Evolutionary conservation across 805 yeast species (phyloP).

Genomic region (Monosporozyma yasuniensis): DNA sequence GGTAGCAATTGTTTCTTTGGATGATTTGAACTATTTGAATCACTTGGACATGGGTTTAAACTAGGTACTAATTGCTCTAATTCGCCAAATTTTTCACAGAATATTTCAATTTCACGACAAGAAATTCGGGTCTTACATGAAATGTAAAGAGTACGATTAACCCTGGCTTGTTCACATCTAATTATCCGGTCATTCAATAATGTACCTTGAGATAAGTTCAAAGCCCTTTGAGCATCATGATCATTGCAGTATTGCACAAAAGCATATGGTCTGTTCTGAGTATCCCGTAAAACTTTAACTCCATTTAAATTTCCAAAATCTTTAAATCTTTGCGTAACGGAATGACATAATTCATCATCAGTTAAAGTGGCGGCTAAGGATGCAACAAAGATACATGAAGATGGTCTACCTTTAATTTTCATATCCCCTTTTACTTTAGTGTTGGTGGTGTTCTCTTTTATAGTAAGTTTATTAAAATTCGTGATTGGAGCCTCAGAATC

Average conservation of each 20-base stretch:
- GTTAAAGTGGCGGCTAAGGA: constrained; percentile 55
- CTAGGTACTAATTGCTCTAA: constrained; percentile 54
- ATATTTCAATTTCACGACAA: constrained; percentile 30
- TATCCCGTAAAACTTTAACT: constrained; percentile 78
- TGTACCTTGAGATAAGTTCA: constrained; percentile 59
- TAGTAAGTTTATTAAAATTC: background rate
- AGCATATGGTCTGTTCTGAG: constrained; percentile 79
- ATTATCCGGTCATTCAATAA: constrained; percentile 63
- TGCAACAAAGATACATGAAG: constrained; percentile 85
- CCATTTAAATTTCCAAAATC: constrained; percentile 63
- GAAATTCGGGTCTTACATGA: constrained; percentile 25
- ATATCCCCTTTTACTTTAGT: constrained; percentile 8
- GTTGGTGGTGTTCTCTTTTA: background rate
- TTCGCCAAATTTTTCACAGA: constrained; percentile 56
- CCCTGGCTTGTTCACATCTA: constrained; percentile 86
- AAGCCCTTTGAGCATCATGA: constrained; percentile 59
- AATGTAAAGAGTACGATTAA: constrained; percentile 74
- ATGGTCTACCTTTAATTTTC: constrained; percentile 50
- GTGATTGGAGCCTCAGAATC: background rate
- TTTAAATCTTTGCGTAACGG: constrained; percentile 60
- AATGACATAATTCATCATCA: constrained; percentile 60
- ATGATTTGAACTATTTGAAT: constrained; percentile 4
- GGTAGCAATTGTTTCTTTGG: constrained; percentile 9
- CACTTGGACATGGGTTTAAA: constrained; percentile 17
- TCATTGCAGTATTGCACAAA: constrained; percentile 79